Evolutionary conservation across 2,329 filamentous ascomycete genomes (phyloP).

Genomic region (Pestalotiopsis sp.): DNA sequence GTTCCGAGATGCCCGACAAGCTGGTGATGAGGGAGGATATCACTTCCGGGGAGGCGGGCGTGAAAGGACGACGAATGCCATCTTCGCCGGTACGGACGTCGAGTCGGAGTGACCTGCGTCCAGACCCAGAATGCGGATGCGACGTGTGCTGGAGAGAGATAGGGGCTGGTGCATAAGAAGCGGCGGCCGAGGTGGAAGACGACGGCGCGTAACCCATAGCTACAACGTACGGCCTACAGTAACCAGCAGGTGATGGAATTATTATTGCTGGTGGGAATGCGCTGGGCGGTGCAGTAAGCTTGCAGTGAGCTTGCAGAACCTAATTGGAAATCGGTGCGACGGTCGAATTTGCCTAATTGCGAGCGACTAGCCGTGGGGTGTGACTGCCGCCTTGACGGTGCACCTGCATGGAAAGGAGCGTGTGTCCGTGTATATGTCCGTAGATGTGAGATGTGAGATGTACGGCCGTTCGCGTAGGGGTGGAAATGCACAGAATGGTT

Average conservation of each 20-base stretch:
- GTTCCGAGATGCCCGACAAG: constrained; percentile 68
- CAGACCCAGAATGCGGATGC: constrained; percentile 30
- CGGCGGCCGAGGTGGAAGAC: neutral
- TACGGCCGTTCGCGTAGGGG: neutral
- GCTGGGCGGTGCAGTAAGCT: neutral
- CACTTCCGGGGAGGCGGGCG: constrained; percentile 67
- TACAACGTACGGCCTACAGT: neutral
- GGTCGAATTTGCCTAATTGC: constrained; percentile 13
- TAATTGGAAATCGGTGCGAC: constrained; percentile 1
- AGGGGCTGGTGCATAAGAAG: constrained; percentile 20
- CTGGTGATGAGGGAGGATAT: constrained; percentile 73
- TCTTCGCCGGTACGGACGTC: constrained; percentile 25
- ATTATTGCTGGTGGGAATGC: neutral
- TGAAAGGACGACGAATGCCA: constrained; percentile 29
- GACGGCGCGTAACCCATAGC: constrained; percentile 25
- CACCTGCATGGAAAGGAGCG: constrained; percentile 9
- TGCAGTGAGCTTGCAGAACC: neutral
- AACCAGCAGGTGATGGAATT: neutral
- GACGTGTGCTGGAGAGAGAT: constrained; percentile 27
- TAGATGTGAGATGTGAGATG: neutral
- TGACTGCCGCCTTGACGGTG: constrained; percentile 3
- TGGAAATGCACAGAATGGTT: neutral
- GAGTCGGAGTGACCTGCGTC: constrained; percentile 34
- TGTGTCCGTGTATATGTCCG: neutral
- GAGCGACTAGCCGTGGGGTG: constrained; percentile 9